A percentile compares a stretch with the other conserved stretches of the same genome.
Evolutionary conservation across 306 rosid species (phyloP).

Genomic region (Vigna hirtella): DNA sequence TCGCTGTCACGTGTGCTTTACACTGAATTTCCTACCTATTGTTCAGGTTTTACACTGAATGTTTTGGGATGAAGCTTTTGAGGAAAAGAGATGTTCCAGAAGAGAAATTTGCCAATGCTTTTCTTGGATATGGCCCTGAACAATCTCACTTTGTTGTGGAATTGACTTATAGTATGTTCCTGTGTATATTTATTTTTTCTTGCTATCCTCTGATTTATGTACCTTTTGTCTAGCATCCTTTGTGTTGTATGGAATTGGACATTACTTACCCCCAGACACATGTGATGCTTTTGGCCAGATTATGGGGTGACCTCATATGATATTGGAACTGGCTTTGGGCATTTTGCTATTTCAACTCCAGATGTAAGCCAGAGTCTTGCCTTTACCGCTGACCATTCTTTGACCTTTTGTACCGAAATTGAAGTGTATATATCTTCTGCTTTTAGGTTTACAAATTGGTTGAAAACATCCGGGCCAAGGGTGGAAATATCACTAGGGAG

Average conservation of each 20-base stretch:
- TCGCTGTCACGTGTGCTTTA: conserved; percentile 11
- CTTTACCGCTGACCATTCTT: conserved; percentile 20
- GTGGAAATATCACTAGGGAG: conserved; percentile 83
- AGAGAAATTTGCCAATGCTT: conserved; percentile 91
- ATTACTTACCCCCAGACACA: background rate
- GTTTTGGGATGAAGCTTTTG: conserved; percentile 84
- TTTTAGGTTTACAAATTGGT: conserved; percentile 83
- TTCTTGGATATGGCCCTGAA: conserved; percentile 91
- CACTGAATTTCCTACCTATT: background rate
- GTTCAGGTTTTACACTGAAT: conserved; percentile 86
- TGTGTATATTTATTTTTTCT: background rate
- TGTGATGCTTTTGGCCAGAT: conserved; percentile 55
- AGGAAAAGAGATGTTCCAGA: conserved; percentile 88
- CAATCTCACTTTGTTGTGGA: conserved; percentile 83
- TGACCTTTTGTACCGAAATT: conserved; percentile 20
- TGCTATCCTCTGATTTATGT: conserved; percentile 22
- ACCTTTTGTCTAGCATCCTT: background rate
- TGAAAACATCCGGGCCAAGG: conserved; percentile 73
- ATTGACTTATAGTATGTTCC: conserved; percentile 81
- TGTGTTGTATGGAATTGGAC: conserved; percentile 39
- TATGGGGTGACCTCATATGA: conserved; percentile 87
- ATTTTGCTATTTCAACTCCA: conserved; percentile 83
- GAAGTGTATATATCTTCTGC: conserved; percentile 31
- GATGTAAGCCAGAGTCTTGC: conserved; percentile 65
- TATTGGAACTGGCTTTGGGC: conserved; percentile 95